These are phyloP conservation scores for Trichoderma citrinoviride DNA, from an alignment of 2,329 filamentous ascomycete genomes.

Conservation along the genomic window DNA sequence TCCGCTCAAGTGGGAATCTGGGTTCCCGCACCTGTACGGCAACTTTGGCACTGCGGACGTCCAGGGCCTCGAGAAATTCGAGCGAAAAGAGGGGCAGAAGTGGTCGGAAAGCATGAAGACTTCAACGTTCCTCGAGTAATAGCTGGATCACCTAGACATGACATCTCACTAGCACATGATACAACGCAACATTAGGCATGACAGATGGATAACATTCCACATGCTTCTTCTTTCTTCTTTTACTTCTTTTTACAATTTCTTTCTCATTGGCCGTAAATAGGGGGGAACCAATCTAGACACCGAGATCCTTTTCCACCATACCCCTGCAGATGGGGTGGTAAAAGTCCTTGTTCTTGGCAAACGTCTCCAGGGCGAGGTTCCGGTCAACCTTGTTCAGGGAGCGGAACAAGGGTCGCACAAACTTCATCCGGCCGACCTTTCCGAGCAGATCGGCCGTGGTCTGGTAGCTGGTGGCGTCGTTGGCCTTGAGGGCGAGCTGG, in stretches of 20 bases:
- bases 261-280: background rate
- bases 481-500: constrained; percentile 71
- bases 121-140: constrained; percentile 43
- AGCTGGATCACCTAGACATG: background rate
- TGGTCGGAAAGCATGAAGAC: constrained; percentile 48
- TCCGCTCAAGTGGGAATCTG: constrained; percentile 54
- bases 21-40: constrained; percentile 59
- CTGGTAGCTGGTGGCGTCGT: constrained; percentile 65
- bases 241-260: background rate
- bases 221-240: constrained; percentile 2
- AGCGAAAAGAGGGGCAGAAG: constrained; percentile 40
- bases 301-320: constrained; percentile 84
- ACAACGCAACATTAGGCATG: background rate
- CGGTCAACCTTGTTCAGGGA: constrained; percentile 72
- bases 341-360: constrained; percentile 83
- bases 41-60: constrained; percentile 56
- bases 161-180: background rate
- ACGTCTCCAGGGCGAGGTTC: constrained; percentile 73
- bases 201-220: background rate
- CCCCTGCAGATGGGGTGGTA: constrained; percentile 91
- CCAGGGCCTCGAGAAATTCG: constrained; percentile 46
- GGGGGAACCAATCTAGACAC: constrained; percentile 30
- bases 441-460: constrained; percentile 74
- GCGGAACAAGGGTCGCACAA: constrained; percentile 81
- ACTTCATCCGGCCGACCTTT: constrained; percentile 92